Conservation (phyloP, 805 yeast genomes). For the Candida silvicultrix region DNA sequence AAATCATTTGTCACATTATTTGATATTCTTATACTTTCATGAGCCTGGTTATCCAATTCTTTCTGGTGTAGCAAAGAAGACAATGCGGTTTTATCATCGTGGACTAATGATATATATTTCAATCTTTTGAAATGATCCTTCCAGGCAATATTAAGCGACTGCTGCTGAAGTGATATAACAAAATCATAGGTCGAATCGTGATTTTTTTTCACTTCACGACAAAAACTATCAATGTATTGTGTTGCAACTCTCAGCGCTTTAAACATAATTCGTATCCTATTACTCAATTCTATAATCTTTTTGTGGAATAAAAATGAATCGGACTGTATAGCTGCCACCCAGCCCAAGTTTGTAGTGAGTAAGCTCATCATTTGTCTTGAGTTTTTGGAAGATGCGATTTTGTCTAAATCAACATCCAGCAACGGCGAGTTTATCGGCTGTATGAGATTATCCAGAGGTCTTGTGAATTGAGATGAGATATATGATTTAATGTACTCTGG, state of each 20-base stretch:
- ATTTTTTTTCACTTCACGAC: conserved; percentile 41
- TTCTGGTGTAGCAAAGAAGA: conserved; percentile 8
- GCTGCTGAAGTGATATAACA: conserved; percentile 31
- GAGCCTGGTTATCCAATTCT: conserved; percentile 21
- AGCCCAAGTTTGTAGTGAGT: conserved; percentile 41
- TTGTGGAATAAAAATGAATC: conserved; percentile 31
- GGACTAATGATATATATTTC: conserved; percentile 5
- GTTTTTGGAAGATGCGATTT: conserved; percentile 12
- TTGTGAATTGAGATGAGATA: conserved; percentile 2
- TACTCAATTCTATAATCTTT: conserved; percentile 22
- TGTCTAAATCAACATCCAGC: conserved; percentile 19
- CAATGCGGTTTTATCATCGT: conserved; percentile 3
- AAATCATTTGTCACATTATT: conserved; percentile 15
- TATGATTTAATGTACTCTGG: conserved; percentile 14
- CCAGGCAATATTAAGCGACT: conserved; percentile 29
- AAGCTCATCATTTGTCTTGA: conserved; percentile 22
- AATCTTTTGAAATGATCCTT: conserved; percentile 7
- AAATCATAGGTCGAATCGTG: conserved; percentile 33
- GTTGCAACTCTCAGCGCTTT: conserved; percentile 40
- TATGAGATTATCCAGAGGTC: conserved; percentile 14
- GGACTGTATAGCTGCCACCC: conserved; percentile 42
- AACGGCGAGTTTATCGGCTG: conserved; percentile 33
- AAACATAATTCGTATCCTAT: conserved; percentile 35
- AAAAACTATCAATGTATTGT: conserved; percentile 43
- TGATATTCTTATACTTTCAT: conserved; percentile 19